Evolutionary conservation across 208 protist species (phyloP).

Genomic region (Leishmania amazonensis): DNA sequence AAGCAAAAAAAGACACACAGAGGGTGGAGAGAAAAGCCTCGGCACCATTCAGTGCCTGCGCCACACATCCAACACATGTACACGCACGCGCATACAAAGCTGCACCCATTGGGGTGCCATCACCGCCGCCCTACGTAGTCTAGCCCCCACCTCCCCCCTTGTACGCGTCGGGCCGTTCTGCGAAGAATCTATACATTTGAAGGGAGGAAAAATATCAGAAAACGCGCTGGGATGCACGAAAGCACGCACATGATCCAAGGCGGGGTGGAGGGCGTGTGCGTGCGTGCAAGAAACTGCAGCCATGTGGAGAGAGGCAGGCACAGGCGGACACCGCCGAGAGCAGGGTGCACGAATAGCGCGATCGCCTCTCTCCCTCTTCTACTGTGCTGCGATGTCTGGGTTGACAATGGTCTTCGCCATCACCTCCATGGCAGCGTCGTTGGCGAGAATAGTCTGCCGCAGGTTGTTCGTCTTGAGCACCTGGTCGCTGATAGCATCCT

Average conservation of each 20-base stretch:
- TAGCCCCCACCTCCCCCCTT: neutral
- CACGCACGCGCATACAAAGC: neutral
- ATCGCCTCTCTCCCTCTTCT: neutral
- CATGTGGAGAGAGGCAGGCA: neutral
- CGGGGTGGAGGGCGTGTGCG: neutral
- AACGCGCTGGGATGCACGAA: neutral
- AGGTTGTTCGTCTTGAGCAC: slow-evolving; percentile 87
- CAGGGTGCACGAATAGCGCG: neutral
- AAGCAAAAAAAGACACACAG: neutral
- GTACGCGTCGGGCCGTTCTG: neutral
- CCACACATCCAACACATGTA: neutral
- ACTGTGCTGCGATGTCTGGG: slow-evolving; percentile 54
- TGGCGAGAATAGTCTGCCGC: slow-evolving; percentile 75
- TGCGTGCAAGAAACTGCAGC: neutral
- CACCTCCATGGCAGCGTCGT: slow-evolving; percentile 75
- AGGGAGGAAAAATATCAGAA: neutral
- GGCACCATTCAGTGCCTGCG: neutral
- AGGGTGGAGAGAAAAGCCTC: neutral
- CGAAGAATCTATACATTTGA: neutral
- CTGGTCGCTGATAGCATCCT: slow-evolving; percentile 89
- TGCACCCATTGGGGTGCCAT: neutral
- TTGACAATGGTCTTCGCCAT: slow-evolving; percentile 88
- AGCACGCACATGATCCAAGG: neutral
- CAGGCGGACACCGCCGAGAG: neutral
- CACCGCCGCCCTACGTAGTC: neutral